Conservation (phyloP, 257 asterid genomes). For the Fraxinus cuspidata region DNA sequence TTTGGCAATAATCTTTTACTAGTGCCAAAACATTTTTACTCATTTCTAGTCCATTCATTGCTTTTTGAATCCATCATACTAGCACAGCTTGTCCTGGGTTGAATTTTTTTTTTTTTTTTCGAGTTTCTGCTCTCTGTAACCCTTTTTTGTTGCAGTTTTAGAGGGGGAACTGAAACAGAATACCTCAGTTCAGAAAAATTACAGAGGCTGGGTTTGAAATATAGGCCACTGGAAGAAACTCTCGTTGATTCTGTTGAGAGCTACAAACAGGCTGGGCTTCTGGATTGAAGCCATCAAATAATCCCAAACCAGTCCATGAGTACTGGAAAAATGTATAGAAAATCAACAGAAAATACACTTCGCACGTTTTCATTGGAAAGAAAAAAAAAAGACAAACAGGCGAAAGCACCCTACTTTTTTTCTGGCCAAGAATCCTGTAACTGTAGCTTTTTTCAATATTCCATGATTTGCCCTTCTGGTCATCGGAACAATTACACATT, state of each 20-base stretch:
- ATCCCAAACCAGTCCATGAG: too few species aligned
- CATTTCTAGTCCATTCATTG: background rate
- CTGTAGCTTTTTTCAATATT: too few species aligned
- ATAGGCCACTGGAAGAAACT: conserved; percentile 61
- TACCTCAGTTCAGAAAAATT: conserved; percentile 48
- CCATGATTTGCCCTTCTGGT: background rate
- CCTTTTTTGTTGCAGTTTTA: conserved; percentile 44
- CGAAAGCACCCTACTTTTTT: too few species aligned
- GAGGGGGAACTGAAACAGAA: conserved; percentile 28
- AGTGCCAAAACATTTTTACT: background rate
- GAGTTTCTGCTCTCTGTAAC: background rate
- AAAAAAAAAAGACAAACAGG: too few species aligned
- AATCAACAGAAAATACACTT: too few species aligned
- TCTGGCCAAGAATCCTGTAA: too few species aligned
- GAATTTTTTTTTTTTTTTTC: background rate
- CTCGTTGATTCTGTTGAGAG: conserved; percentile 62
- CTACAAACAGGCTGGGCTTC: conserved; percentile 53
- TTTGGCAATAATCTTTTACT: background rate
- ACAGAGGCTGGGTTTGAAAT: conserved; percentile 68
- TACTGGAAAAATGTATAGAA: too few species aligned
- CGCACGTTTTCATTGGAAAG: too few species aligned
- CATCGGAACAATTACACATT: background rate
- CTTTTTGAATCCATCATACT: background rate
- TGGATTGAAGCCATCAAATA: conserved; percentile 25
- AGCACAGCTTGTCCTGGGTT: background rate